Evolutionary conservation across 768 basidiomycete species (phyloP).

Genomic region (Lactarius pseudohatsudake): DNA sequence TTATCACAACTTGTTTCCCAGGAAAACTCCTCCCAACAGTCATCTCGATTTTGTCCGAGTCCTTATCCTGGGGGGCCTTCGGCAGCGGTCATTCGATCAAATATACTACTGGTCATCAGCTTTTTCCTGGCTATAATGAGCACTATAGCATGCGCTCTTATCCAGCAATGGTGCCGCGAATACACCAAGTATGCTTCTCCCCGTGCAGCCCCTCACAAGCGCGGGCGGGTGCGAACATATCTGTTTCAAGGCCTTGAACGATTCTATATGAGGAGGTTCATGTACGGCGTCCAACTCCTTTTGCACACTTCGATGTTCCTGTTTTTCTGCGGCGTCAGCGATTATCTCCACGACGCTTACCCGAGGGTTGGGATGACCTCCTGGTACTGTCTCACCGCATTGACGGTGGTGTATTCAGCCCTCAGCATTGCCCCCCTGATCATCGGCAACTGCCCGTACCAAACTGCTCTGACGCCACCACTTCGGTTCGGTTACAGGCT

Average conservation of each 20-base stretch:
- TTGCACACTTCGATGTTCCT: conserved; percentile 22
- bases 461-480: conserved; percentile 17
- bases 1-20: conserved; percentile 11
- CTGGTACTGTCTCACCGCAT: not conserved
- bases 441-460: conserved; percentile 14
- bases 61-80: not conserved
- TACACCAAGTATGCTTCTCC: conserved; percentile 2
- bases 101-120: conserved; percentile 14
- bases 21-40: not conserved
- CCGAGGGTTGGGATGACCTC: not conserved
- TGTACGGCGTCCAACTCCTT: conserved; percentile 7
- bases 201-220: conserved; percentile 9
- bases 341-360: conserved; percentile 11
- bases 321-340: conserved; percentile 16
- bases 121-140: conserved; percentile 17
- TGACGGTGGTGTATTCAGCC: not conserved
- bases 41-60: too few species aligned
- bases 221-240: conserved; percentile 17
- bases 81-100: conserved; percentile 8
- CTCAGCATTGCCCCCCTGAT: conserved; percentile 19
- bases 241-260: conserved; percentile 6
- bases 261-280: conserved; percentile 11
- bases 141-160: conserved; percentile 9
- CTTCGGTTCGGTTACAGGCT: not conserved
- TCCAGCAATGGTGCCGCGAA: conserved; percentile 24